A percentile compares a stretch with the other conserved stretches of the same genome.
Conservation (phyloP, 1,284 basidiomycete genomes). For the Cutaneotrichosporon cutaneum region DNA sequence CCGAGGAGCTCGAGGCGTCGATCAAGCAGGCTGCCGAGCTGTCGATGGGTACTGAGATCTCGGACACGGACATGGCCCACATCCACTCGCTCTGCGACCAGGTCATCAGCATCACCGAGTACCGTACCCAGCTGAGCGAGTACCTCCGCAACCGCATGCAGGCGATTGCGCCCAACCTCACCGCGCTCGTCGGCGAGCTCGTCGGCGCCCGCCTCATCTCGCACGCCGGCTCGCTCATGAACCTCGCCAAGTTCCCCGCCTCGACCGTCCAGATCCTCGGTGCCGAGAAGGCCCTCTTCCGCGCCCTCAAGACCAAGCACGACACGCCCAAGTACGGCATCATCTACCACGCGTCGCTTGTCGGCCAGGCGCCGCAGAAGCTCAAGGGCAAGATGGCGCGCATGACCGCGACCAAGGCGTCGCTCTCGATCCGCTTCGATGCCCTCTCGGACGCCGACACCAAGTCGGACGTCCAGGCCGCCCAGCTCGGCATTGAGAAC, state of each 20-base stretch:
- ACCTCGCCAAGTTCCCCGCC: slow-evolving; percentile 92
- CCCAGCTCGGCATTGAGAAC: slow-evolving; percentile 87
- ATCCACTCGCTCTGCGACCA: slow-evolving; percentile 95
- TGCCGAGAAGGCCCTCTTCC: slow-evolving; percentile 97
- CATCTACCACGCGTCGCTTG: slow-evolving; percentile 93
- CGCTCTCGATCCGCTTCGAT: slow-evolving; percentile 93
- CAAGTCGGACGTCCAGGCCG: slow-evolving; percentile 76
- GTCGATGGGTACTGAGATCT: slow-evolving; percentile 99
- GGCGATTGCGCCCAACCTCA: slow-evolving; percentile 90
- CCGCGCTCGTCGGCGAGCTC: slow-evolving; percentile 91
- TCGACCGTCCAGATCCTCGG: slow-evolving; percentile 98
- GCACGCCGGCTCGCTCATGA: slow-evolving; percentile 93
- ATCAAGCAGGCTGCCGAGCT: slow-evolving; percentile 91
- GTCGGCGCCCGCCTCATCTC: slow-evolving; percentile 94
- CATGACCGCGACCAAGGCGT: slow-evolving; percentile 98
- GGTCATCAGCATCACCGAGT: slow-evolving; percentile 91
- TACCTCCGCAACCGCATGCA: slow-evolving; percentile 97
- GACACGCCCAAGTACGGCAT: slow-evolving; percentile 98
- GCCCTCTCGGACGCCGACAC: slow-evolving; percentile 89
- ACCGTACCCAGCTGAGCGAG: slow-evolving; percentile 88
- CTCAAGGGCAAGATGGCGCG: slow-evolving; percentile 99
- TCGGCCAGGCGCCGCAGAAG: slow-evolving; percentile 96
- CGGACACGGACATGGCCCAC: slow-evolving; percentile 89
- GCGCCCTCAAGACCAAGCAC: slow-evolving; percentile 97
- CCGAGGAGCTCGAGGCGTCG: slow-evolving; percentile 89